A percentile compares a stretch with the other conserved stretches of the same genome.
These are phyloP conservation scores for Tylopilus intermedius DNA, from an alignment of 768 basidiomycete genomes.

Conservation along the genomic window DNA sequence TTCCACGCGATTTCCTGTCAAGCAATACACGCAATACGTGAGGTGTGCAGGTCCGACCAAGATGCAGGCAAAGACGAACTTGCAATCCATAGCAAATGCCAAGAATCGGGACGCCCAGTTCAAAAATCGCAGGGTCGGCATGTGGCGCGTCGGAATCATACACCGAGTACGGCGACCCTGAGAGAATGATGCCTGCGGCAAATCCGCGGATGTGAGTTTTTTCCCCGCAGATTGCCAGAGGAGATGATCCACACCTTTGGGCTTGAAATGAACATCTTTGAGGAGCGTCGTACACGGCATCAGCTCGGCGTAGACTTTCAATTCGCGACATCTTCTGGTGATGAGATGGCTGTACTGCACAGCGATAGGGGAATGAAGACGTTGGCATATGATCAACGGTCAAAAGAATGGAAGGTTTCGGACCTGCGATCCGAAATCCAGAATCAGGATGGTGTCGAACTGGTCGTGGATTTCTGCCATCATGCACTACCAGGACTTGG, in stretches of 20 bases:
- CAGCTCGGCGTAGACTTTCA: slow-evolving; percentile 95
- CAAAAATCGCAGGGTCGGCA: slow-evolving; percentile 87
- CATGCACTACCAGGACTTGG: not conserved
- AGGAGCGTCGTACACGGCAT: slow-evolving; percentile 94
- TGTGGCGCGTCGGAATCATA: slow-evolving; percentile 91
- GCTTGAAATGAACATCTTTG: slow-evolving; percentile 84
- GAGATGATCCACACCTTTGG: slow-evolving; percentile 65
- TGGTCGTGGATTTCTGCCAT: slow-evolving; percentile 92
- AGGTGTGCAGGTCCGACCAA: not conserved
- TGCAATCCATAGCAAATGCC: slow-evolving; percentile 98
- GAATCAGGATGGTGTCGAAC: slow-evolving; percentile 92
- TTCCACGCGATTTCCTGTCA: slow-evolving; percentile 89
- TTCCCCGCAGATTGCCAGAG: not conserved
- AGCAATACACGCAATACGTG: not conserved
- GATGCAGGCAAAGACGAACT: slow-evolving; percentile 38
- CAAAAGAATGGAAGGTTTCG: slow-evolving; percentile 13
- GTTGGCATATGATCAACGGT: slow-evolving; percentile 10
- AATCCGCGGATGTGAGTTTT: not conserved
- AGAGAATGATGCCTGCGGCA: slow-evolving; percentile 80
- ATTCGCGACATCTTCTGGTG: slow-evolving; percentile 93
- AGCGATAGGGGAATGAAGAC: slow-evolving; percentile 1
- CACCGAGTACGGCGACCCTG: slow-evolving; percentile 97
- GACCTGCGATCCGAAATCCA: slow-evolving; percentile 97
- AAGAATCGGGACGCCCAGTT: slow-evolving; percentile 83
- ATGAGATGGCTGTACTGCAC: slow-evolving; percentile 93